phyloP scores from a whole-genome alignment of 331 rosid genomes.

The Acacia concinna region DNA sequence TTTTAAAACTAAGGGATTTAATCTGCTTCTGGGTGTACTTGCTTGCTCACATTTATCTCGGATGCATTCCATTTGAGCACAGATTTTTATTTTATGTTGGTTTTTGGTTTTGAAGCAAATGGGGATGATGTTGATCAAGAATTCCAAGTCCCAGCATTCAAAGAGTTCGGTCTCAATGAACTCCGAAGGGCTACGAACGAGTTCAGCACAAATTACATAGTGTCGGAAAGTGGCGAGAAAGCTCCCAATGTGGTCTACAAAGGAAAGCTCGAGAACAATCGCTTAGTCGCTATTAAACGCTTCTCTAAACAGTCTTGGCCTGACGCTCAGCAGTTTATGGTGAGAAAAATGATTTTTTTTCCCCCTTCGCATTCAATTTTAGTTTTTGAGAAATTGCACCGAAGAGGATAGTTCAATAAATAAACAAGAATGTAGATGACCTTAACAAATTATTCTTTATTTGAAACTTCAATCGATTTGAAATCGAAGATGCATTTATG shows the following conservation, averaged over 20 bases:
- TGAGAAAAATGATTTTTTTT: constrained; percentile 28
- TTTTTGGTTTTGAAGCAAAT: constrained; percentile 46
- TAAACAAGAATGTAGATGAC: not conserved
- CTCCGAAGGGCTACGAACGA: constrained; percentile 73
- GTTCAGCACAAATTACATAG: constrained; percentile 61
- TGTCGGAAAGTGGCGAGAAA: constrained; percentile 81
- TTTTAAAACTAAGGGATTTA: constrained; percentile 6
- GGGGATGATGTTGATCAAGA: constrained; percentile 53
- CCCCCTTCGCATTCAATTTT: not conserved
- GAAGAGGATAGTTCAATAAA: not conserved
- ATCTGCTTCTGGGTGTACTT: not conserved
- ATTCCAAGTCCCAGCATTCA: constrained; percentile 51
- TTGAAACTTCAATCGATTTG: not conserved
- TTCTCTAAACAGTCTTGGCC: constrained; percentile 84
- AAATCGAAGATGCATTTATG: not conserved
- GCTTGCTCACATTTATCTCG: not conserved
- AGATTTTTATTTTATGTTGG: not conserved
- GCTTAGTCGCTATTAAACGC: constrained; percentile 69
- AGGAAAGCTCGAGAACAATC: constrained; percentile 65
- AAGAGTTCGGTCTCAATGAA: constrained; percentile 57
- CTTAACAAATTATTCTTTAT: not conserved
- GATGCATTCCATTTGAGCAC: not conserved
- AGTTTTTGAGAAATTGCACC: not conserved
- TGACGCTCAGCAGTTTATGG: constrained; percentile 79
- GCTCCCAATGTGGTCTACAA: constrained; percentile 81